These are phyloP conservation scores for Brasenia schreberi DNA, from an alignment of 164 flowering plant species.

Conservation along the genomic window DNA sequence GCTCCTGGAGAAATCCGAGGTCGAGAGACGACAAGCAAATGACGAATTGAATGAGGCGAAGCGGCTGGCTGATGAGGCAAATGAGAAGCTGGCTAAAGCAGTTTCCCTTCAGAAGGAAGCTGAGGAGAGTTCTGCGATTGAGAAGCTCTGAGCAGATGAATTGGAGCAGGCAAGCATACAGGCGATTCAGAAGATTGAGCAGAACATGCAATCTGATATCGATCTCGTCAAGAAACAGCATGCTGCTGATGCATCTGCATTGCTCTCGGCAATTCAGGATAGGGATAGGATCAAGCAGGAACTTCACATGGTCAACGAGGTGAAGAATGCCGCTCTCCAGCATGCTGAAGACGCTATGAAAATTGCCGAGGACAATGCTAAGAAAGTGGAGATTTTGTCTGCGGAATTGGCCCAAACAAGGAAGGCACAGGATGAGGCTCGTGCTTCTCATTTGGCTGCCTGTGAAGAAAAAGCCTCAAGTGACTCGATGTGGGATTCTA, in stretches of 20 bases:
- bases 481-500: conserved; percentile 41
- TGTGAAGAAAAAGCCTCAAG: conserved; percentile 29
- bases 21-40: conserved; percentile 50
- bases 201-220: conserved; percentile 62
- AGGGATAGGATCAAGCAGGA: conserved; percentile 61
- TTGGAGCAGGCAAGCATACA: conserved; percentile 79
- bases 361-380: conserved; percentile 70
- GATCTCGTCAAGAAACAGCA: conserved; percentile 64
- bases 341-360: conserved; percentile 88
- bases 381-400: conserved; percentile 57
- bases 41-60: conserved; percentile 67
- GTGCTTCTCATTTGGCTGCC: background rate
- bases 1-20: conserved; percentile 38
- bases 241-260: conserved; percentile 59
- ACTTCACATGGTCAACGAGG: conserved; percentile 52
- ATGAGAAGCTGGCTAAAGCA: conserved; percentile 67
- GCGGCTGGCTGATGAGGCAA: conserved; percentile 56
- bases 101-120: conserved; percentile 76
- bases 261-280: conserved; percentile 63
- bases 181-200: conserved; percentile 64
- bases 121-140: conserved; percentile 76
- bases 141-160: conserved; percentile 82
- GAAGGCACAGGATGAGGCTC: background rate
- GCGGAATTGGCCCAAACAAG: conserved; percentile 42
- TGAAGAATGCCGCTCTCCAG: conserved; percentile 61